phyloP scores from a whole-genome alignment of 805 yeast genomes.

The Barnettozyma sucrosica region DNA sequence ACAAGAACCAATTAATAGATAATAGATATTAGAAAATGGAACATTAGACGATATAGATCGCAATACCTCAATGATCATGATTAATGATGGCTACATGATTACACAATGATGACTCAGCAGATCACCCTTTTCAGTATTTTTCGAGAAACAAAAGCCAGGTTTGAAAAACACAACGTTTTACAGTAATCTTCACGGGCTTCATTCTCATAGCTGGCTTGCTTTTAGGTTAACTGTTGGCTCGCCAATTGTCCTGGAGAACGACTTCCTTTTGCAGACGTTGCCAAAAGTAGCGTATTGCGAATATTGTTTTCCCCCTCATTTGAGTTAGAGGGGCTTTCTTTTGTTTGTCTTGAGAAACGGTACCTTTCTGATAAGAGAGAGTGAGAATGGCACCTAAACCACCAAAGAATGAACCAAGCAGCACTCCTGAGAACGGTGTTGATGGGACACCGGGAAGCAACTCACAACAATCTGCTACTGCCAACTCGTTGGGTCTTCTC shows the following conservation, averaged over 20 bases:
- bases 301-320: background rate
- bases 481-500: slow-evolving; percentile 17
- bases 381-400: background rate
- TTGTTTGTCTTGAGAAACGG: background rate
- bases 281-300: background rate
- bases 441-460: background rate
- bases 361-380: background rate
- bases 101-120: background rate
- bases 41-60: no score
- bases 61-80: no score
- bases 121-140: background rate
- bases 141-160: background rate
- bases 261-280: background rate
- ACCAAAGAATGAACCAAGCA: background rate
- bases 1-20: background rate
- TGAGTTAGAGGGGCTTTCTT: background rate
- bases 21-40: no score
- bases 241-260: background rate
- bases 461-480: background rate
- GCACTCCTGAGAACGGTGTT: background rate
- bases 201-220: background rate
- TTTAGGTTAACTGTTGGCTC: background rate
- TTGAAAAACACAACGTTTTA: background rate
- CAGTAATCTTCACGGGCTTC: background rate
- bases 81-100: no score